Base-by-base conservation (phyloP, 345 rosid genomes). In the Streptanthus diversifolius region DNA sequence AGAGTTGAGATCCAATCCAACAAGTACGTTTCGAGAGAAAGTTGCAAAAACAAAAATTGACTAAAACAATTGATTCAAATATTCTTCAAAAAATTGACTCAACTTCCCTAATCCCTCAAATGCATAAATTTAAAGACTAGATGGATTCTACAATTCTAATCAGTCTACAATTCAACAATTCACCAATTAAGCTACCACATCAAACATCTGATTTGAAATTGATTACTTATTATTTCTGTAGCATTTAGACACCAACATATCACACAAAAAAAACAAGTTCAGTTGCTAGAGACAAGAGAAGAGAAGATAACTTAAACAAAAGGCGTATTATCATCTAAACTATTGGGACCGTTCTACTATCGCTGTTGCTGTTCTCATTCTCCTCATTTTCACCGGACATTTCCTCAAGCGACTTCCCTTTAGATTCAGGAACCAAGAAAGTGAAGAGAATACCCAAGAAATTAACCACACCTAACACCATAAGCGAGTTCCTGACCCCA, bases 401-500 rank as follows among this genome's bases (percentile, higher is more conserved):
- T 59, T 77, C 80, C 37, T 77, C 80, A 4, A 77, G 73, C 0
- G 80, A 77, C 40, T 64, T 70, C 29, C 77, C 80, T 65, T 77
- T 77, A 45, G 80, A 65, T 67, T 77, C 80, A 37, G 80, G 80
- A 7, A 79, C 80, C 68, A 77, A 72, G 45, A 77, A 75, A 12
- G 83, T 77, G 19, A 82, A 65, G 5, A 77, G 44, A 0, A 82
- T 76, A 11, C 85, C 83, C 35, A 79, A 55, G 3, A 82, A 68
- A 68, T 89, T 91, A 49, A 91, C 55, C 9, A 72, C 81, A 36
- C 90, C 96, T 53, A 91, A 54, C 53, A 85, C 79, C 7, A 91
- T 7, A 14, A 89, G 87, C 4, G 93, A 73, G 73, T 91, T 91
- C 83, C 37, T 89, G 45, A 89, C 84, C 12, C 97, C 96, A 75